A percentile compares a stretch with the other conserved stretches of the same genome.
These are phyloP conservation scores for Apiospora arundinis DNA, from an alignment of 2,329 filamentous ascomycete species.

Conservation along the genomic window DNA sequence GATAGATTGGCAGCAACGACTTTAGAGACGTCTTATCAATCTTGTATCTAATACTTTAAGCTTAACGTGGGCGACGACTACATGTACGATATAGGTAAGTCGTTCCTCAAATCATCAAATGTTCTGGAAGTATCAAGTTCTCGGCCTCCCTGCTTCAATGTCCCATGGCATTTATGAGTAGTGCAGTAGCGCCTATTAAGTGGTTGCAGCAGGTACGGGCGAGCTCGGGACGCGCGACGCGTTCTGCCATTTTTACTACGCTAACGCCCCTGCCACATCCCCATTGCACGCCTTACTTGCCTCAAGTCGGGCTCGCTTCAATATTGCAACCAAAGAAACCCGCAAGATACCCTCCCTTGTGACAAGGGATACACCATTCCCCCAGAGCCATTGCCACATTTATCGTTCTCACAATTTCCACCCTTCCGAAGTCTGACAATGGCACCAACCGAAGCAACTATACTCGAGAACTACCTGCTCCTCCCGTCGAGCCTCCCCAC, in stretches of 20 bases:
- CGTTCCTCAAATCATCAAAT: background rate
- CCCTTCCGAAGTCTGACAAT: constrained; percentile 50
- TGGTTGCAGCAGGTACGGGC: constrained; percentile 13
- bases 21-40: background rate
- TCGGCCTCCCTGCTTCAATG: background rate
- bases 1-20: background rate
- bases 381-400: background rate
- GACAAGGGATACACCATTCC: background rate
- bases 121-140: background rate
- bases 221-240: constrained; percentile 11
- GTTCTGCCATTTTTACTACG: constrained; percentile 11
- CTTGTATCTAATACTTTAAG: background rate
- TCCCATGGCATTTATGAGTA: constrained; percentile 16
- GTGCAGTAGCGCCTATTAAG: constrained; percentile 13
- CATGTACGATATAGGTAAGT: background rate
- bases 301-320: background rate
- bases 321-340: background rate
- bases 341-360: background rate
- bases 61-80: background rate
- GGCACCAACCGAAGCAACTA: constrained; percentile 75
- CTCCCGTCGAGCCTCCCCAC: constrained; percentile 76
- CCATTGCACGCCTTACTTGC: background rate
- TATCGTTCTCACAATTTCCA: background rate
- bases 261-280: background rate
- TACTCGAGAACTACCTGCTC: constrained; percentile 80